Base-by-base conservation (phyloP, 306 rosid species). In the Medicago arabica region DNA sequence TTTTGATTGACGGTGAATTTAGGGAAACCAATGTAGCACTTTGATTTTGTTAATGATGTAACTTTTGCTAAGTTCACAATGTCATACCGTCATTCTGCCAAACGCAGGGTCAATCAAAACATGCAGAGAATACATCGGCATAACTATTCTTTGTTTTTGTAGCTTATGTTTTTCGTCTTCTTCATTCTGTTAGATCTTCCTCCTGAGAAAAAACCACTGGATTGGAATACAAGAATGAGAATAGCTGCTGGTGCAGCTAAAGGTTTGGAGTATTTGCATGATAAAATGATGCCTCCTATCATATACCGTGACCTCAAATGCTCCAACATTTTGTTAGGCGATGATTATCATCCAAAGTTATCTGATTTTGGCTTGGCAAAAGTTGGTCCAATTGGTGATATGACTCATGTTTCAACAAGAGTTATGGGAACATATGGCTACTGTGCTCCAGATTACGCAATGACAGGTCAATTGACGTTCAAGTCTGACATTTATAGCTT, bases 381-480 rank as follows among this genome's bases (percentile, higher is more conserved):
- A 90, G 93, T 95, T 2, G 99, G 97, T 1, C 97, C 97, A 7
- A 92, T 82, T 58, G 99, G 99, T 23, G 97, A 92, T 74, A 81
- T 90, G 34, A 90, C 99, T 13, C 99, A 95, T 74, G 99, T 95
- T 64, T 95, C 97, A 11, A 95, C 97, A 2, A 87, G 99, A 76
- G 96, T 95, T 51, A 95, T 95, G 99, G 97, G 99, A 16, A 92
- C 99, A 0, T 95, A 89, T 81, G 97, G 99, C 55, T 95, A 95
- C 39, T 92, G 99, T 82, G 97, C 99, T 78, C 97, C 97, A 1
- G 98, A 95, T 78, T 95, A 95, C 75, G 98, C 98, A 36, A 95
- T 92, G 98, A 95, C 97, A 0, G 99, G 99, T 23, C 99, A 92
- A 80, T 89, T 95, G 69, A 95, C 97, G 11, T 90, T 92, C 74